Percentiles rank a stretch among this genome's conserved stretches.
Conservation (phyloP, 139 green algal species). For the Marvania coccoides region DNA sequence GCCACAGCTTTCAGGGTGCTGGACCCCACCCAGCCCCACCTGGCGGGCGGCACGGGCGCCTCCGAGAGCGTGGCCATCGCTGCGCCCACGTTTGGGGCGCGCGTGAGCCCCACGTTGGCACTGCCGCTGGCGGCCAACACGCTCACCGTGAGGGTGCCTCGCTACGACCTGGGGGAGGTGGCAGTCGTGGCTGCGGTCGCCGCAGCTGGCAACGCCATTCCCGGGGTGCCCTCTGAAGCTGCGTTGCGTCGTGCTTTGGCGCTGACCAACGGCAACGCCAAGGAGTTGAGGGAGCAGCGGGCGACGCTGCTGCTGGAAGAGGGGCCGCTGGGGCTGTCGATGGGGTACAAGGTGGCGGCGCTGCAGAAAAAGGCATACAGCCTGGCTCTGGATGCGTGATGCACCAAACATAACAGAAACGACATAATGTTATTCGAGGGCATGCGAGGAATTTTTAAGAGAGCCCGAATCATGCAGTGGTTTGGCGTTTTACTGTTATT, state of each 20-base stretch:
- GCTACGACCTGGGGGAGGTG: conserved; percentile 1
- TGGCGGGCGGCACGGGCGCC: too few relatives aligned
- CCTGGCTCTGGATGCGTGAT: too few relatives aligned
- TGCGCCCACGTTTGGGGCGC: background rate
- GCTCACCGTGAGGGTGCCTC: conserved; percentile 4
- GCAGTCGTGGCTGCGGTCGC: background rate
- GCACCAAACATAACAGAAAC: too few relatives aligned
- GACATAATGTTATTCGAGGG: too few relatives aligned
- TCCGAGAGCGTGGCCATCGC: background rate
- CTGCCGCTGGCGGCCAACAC: background rate
- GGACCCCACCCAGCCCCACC: too few relatives aligned
- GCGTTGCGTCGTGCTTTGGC: background rate
- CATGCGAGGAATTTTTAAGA: too few relatives aligned
- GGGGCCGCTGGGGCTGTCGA: background rate
- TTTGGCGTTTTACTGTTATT: too few relatives aligned
- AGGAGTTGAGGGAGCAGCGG: background rate
- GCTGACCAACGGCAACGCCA: conserved; percentile 10
- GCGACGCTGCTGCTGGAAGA: background rate
- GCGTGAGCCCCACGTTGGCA: background rate
- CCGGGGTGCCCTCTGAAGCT: background rate
- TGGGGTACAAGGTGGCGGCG: background rate
- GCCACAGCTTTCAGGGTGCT: background rate
- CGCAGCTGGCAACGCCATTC: background rate
- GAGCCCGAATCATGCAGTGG: too few relatives aligned
- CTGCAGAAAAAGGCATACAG: too few relatives aligned